These are phyloP conservation scores for Pittosporum tobira DNA, from an alignment of 129 eudicot genomes.

Conservation along the genomic window DNA sequence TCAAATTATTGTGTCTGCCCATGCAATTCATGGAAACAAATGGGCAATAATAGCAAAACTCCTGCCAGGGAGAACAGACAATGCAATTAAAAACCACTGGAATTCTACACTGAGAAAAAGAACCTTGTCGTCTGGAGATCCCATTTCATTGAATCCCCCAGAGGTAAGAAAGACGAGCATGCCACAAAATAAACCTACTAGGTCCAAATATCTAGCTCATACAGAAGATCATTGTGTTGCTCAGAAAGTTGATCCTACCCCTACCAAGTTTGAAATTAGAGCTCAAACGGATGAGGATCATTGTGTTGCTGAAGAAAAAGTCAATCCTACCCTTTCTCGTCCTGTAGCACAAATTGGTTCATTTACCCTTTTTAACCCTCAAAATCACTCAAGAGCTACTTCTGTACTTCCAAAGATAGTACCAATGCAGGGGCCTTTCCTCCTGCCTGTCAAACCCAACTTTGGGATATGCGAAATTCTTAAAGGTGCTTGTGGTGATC, in stretches of 20 bases:
- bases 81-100: slow-evolving; percentile 88
- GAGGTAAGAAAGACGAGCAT: slow-evolving; percentile 18
- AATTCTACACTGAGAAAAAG: slow-evolving; percentile 58
- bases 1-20: slow-evolving; percentile 51
- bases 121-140: slow-evolving; percentile 36
- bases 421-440: slow-evolving; percentile 45
- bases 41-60: slow-evolving; percentile 87
- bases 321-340: slow-evolving; percentile 22
- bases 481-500: slow-evolving; percentile 32
- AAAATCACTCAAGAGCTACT: slow-evolving; percentile 12
- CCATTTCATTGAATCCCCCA: slow-evolving; percentile 20
- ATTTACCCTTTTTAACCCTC: slow-evolving; percentile 35
- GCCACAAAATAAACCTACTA: background rate
- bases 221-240: no score
- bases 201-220: no score
- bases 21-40: slow-evolving; percentile 71
- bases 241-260: no score
- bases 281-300: slow-evolving; percentile 4
- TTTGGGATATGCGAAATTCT: slow-evolving; percentile 36
- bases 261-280: slow-evolving; percentile 11
- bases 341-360: slow-evolving; percentile 54
- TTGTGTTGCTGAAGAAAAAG: background rate
- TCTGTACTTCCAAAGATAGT: slow-evolving; percentile 14
- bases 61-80: slow-evolving; percentile 83
- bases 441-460: slow-evolving; percentile 34